Evolutionary conservation across 805 yeast species (phyloP).

Genomic region (Metschnikowia proteae): DNA sequence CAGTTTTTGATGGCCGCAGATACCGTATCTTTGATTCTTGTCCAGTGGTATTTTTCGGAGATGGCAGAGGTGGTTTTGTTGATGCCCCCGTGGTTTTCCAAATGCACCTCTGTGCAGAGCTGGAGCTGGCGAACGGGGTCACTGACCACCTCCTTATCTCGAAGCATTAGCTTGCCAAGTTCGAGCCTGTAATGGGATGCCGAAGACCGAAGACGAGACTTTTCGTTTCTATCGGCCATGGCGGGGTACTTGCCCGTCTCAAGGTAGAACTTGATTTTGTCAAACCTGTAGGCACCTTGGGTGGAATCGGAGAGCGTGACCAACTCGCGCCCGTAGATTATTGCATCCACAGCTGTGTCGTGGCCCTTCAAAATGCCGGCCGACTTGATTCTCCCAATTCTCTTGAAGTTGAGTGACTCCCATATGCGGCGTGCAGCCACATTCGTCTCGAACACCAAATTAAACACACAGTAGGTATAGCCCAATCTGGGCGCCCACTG

Average conservation of each 20-base stretch:
- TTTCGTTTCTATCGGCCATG: slow-evolving; percentile 75
- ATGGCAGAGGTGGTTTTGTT: slow-evolving; percentile 79
- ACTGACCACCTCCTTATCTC: slow-evolving; percentile 78
- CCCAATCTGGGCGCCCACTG: slow-evolving; percentile 92
- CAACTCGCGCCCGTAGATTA: slow-evolving; percentile 79
- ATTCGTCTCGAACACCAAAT: slow-evolving; percentile 85
- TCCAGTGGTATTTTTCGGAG: slow-evolving; percentile 85
- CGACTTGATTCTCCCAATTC: slow-evolving; percentile 77
- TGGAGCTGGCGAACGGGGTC: slow-evolving; percentile 71
- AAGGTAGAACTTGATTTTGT: slow-evolving; percentile 70
- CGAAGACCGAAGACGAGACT: slow-evolving; percentile 76
- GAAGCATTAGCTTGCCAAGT: slow-evolving; percentile 70
- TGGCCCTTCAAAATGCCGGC: slow-evolving; percentile 86
- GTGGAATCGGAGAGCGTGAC: slow-evolving; percentile 51
- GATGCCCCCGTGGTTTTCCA: slow-evolving; percentile 75
- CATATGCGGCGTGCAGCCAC: slow-evolving; percentile 75
- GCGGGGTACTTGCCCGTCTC: slow-evolving; percentile 87
- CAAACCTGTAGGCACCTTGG: slow-evolving; percentile 59
- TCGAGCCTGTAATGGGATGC: slow-evolving; percentile 73
- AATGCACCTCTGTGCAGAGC: slow-evolving; percentile 69
- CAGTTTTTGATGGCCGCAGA: slow-evolving; percentile 75
- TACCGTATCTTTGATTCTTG: slow-evolving; percentile 83
- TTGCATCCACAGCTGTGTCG: slow-evolving; percentile 80
- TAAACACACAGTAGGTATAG: slow-evolving; percentile 78
- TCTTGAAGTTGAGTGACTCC: slow-evolving; percentile 70